Conservation (phyloP, 495 filamentous ascomycete genomes). For the Lindgomyces ingoldianus region DNA sequence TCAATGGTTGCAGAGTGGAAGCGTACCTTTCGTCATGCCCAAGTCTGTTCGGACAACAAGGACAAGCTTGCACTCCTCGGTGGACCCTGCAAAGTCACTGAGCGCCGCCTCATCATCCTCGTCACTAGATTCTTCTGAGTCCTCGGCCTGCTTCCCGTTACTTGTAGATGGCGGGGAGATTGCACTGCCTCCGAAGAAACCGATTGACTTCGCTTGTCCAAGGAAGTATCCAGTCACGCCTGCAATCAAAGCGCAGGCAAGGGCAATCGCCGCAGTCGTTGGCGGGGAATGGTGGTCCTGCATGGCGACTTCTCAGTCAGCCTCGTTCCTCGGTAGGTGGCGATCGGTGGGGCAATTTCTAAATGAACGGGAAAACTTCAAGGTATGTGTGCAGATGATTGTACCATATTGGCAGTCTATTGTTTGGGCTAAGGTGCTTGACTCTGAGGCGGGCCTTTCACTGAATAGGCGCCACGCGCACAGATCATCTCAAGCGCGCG, state of each 20-base stretch:
- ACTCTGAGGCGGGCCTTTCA: background rate
- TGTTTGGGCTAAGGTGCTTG: background rate
- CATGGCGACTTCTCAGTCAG: slow-evolving; percentile 3
- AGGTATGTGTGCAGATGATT: background rate
- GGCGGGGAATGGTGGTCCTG: slow-evolving; percentile 4
- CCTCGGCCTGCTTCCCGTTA: background rate
- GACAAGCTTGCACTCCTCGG: slow-evolving; percentile 91
- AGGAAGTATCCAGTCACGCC: slow-evolving; percentile 47
- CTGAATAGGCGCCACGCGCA: background rate
- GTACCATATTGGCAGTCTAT: background rate
- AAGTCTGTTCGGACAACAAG: slow-evolving; percentile 89
- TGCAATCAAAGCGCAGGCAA: slow-evolving; percentile 46
- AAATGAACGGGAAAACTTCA: background rate
- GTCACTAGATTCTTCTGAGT: slow-evolving; percentile 34
- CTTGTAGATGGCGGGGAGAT: background rate
- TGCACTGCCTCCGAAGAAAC: slow-evolving; percentile 41
- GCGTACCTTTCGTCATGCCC: slow-evolving; percentile 90
- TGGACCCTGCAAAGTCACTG: slow-evolving; percentile 43
- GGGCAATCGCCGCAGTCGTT: slow-evolving; percentile 41
- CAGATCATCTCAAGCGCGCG: background rate
- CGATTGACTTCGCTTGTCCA: slow-evolving; percentile 47
- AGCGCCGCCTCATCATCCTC: slow-evolving; percentile 40
- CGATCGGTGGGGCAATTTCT: background rate
- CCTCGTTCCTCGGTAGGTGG: background rate
- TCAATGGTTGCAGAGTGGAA: background rate